These are phyloP conservation scores for Phytophthora foliorum DNA, from an alignment of 352 stramenopile genomes.

Conservation along the genomic window DNA sequence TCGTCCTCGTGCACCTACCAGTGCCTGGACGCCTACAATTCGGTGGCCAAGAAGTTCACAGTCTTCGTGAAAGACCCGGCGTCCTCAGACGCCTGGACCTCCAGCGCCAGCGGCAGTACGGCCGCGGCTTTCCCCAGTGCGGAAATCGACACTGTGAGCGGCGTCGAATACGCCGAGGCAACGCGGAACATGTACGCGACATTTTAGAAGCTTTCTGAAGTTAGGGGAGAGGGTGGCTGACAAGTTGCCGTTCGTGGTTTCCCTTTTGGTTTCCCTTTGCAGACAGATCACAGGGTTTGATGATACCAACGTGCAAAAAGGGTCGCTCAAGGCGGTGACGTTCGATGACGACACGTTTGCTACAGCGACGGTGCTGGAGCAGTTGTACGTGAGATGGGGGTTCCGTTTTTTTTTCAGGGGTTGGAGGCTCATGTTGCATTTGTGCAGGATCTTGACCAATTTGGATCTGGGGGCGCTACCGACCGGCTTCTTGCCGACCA, in stretches of 20 bases:
- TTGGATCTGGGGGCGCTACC: slow-evolving; percentile 62
- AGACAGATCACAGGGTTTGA: slow-evolving; percentile 85
- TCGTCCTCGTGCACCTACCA: slow-evolving; percentile 70
- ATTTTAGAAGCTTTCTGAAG: slow-evolving; percentile 2
- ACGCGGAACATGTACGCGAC: slow-evolving; percentile 56
- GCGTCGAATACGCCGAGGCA: slow-evolving; percentile 50
- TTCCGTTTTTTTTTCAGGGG: not conserved
- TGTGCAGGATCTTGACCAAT: slow-evolving; percentile 61
- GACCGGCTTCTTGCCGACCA: slow-evolving; percentile 61
- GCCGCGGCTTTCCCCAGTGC: slow-evolving; percentile 56
- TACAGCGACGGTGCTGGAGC: slow-evolving; percentile 42
- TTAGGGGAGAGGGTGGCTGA: slow-evolving; percentile 6
- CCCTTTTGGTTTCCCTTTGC: slow-evolving; percentile 6
- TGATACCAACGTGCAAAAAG: slow-evolving; percentile 61
- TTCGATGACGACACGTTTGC: slow-evolving; percentile 61
- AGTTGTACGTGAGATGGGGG: slow-evolving; percentile 57
- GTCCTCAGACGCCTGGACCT: slow-evolving; percentile 53
- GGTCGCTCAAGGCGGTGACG: slow-evolving; percentile 59
- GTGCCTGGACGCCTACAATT: slow-evolving; percentile 72
- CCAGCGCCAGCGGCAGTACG: slow-evolving; percentile 29
- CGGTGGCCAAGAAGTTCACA: slow-evolving; percentile 54
- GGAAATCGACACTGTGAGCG: slow-evolving; percentile 54
- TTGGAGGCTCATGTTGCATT: not conserved
- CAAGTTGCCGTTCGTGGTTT: slow-evolving; percentile 4
- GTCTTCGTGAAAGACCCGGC: slow-evolving; percentile 77